Evolutionary conservation across 1,139 yeast genomes (phyloP).

Genomic region (Wickerhamiella infanticola): DNA sequence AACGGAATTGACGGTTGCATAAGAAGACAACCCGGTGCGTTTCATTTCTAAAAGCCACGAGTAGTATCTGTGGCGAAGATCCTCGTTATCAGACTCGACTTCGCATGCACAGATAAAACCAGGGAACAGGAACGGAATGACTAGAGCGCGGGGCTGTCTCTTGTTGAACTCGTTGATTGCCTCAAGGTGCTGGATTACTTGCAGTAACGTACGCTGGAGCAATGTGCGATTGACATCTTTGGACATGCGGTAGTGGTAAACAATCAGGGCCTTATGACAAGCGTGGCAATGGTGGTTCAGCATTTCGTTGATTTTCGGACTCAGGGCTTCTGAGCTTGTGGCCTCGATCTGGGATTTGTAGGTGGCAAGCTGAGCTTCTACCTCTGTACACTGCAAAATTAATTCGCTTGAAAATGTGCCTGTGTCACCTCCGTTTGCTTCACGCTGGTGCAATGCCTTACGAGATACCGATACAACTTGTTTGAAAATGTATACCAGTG

Average conservation of each 20-base stretch:
- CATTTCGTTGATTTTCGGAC: slow-evolving; percentile 33
- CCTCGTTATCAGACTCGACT: slow-evolving; percentile 35
- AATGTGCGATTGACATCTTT: slow-evolving; percentile 36
- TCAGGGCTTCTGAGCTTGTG: slow-evolving; percentile 2
- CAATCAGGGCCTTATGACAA: slow-evolving; percentile 56
- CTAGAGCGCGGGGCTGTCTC: slow-evolving; percentile 38
- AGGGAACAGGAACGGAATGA: slow-evolving; percentile 76
- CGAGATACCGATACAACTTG: slow-evolving; percentile 21
- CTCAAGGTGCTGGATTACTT: slow-evolving; percentile 51
- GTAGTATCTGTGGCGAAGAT: slow-evolving; percentile 50
- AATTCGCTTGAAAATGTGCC: not conserved
- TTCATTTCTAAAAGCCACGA: slow-evolving; percentile 75
- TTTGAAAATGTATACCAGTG: slow-evolving; percentile 54
- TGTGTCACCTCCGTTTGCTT: not conserved
- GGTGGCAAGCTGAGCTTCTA: slow-evolving; percentile 7
- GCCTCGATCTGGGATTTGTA: slow-evolving; percentile 8
- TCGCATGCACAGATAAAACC: slow-evolving; percentile 85
- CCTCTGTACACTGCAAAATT: slow-evolving; percentile 5
- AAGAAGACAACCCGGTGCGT: slow-evolving; percentile 60
- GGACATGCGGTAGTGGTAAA: slow-evolving; percentile 61
- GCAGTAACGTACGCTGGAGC: slow-evolving; percentile 45
- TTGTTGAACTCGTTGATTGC: slow-evolving; percentile 41
- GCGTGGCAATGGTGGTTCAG: slow-evolving; percentile 74
- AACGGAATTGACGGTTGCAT: slow-evolving; percentile 74
- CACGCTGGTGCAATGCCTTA: slow-evolving; percentile 5